These are phyloP conservation scores for Leccinum pallidistipes DNA, from an alignment of 1,284 basidiomycete genomes.

Conservation along the genomic window DNA sequence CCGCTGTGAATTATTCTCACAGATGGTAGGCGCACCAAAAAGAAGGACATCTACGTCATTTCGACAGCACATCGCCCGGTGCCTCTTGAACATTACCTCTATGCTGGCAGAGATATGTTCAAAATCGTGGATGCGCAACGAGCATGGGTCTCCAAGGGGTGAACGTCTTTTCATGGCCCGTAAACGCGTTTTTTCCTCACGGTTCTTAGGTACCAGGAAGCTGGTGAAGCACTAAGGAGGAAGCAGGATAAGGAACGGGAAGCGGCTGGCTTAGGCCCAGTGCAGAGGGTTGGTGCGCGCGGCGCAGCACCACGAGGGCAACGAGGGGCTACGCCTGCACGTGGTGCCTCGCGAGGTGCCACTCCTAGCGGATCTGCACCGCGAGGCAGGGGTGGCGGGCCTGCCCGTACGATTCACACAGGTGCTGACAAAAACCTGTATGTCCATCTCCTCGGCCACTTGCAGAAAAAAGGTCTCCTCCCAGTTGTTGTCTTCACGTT, in stretches of 20 bases:
- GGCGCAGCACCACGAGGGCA: conserved; percentile 63
- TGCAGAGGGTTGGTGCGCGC: conserved; percentile 78
- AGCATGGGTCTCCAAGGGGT: conserved; percentile 79
- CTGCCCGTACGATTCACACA: conserved; percentile 62
- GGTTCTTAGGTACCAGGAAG: conserved; percentile 76
- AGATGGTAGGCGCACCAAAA: conserved; percentile 85
- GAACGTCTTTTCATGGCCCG: conserved; percentile 16
- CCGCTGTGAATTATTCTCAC: conserved; percentile 5
- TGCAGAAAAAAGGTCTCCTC: conserved; percentile 84
- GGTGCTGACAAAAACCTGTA: conserved; percentile 88
- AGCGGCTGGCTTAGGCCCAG: conserved; percentile 84
- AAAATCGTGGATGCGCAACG: conserved; percentile 91
- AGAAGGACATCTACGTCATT: conserved; percentile 99
- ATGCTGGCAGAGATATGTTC: conserved; percentile 88
- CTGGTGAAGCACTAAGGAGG: conserved; percentile 82
- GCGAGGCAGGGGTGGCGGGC: conserved; percentile 51
- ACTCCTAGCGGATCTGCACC: conserved; percentile 38
- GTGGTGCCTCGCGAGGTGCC: conserved; percentile 57
- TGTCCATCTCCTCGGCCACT: conserved; percentile 86
- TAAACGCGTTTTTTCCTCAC: conserved; percentile 7
- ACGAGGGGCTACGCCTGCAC: conserved; percentile 41
- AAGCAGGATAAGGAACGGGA: conserved; percentile 99
- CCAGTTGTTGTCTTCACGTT: conserved; percentile 98
- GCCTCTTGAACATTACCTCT: conserved; percentile 96
- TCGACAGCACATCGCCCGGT: conserved; percentile 96